Percentiles rank a stretch among this genome's conserved stretches.
Evolutionary conservation across 805 yeast species (phyloP).

Genomic region (Saturnispora besseyi): DNA sequence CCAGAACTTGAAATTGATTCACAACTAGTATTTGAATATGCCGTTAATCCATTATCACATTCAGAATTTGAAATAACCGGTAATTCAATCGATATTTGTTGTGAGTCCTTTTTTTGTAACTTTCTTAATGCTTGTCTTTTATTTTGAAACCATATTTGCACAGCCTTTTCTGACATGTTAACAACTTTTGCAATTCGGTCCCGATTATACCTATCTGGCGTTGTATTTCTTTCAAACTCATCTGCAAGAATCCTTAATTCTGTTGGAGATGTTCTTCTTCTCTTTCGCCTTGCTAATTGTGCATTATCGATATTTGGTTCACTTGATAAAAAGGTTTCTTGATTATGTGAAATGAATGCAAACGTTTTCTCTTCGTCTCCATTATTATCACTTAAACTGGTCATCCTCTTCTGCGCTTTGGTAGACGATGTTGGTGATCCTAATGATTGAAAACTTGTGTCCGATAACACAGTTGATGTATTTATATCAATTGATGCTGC

Average conservation of each 20-base stretch:
- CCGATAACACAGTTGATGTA: not conserved
- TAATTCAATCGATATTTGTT: not conserved
- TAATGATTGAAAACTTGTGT: conserved; percentile 5
- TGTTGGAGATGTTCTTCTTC: conserved; percentile 88
- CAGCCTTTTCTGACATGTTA: conserved; percentile 94
- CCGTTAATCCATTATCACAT: not conserved
- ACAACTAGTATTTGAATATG: not conserved
- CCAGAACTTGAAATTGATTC: not conserved
- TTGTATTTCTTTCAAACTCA: conserved; percentile 67
- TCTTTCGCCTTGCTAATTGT: conserved; percentile 86
- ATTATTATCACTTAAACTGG: not conserved
- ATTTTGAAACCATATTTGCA: conserved; percentile 98
- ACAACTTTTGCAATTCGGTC: conserved; percentile 71
- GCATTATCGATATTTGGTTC: conserved; percentile 84
- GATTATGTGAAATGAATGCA: conserved; percentile 92
- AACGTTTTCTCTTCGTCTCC: conserved; percentile 33
- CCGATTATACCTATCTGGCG: conserved; percentile 74
- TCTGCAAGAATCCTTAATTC: conserved; percentile 74
- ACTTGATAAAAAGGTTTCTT: conserved; percentile 72
- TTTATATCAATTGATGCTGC: not conserved
- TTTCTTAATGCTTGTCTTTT: conserved; percentile 75
- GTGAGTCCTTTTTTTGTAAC: conserved; percentile 6
- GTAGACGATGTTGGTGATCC: not conserved
- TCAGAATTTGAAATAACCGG: not conserved
- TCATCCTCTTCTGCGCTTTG: not conserved